These are phyloP conservation scores for Parietaria judaica DNA, from an alignment of 306 rosid genomes.

Conservation along the genomic window DNA sequence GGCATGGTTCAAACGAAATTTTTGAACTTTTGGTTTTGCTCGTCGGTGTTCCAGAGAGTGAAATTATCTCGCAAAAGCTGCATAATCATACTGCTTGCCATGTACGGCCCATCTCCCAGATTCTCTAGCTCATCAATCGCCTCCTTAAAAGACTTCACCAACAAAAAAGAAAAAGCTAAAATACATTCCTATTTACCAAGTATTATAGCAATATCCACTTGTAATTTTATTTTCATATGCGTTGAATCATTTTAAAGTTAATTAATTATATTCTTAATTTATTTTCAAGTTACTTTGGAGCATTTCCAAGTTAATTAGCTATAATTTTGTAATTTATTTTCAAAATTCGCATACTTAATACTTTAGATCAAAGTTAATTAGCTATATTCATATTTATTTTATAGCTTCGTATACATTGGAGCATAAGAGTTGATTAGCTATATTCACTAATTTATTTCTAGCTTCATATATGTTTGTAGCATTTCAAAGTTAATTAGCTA, in stretches of 20 bases:
- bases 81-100: constrained; percentile 36
- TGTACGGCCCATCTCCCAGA: constrained; percentile 34
- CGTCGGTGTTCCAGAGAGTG: constrained; percentile 38
- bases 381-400: constrained; percentile 5
- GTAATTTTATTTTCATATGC: not conserved
- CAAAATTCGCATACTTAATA: not conserved
- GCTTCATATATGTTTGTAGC: no score
- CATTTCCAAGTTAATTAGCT: no score
- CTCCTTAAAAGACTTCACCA: constrained; percentile 28
- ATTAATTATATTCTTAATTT: no score
- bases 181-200: not conserved
- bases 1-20: no score
- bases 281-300: no score
- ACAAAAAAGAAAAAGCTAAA: not conserved
- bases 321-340: no score
- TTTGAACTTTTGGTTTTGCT: constrained; percentile 13
- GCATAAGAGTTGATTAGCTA: not conserved
- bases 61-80: constrained; percentile 38
- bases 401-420: not conserved
- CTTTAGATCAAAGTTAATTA: not conserved
- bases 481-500: no score
- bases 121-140: constrained; percentile 38
- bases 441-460: no score
- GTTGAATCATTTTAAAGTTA: no score
- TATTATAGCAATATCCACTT: not conserved